A percentile compares a stretch with the other conserved stretches of the same genome.
Evolutionary conservation across 2,329 filamentous ascomycete species (phyloP).

Genomic region (Hansfordia pulvinata): DNA sequence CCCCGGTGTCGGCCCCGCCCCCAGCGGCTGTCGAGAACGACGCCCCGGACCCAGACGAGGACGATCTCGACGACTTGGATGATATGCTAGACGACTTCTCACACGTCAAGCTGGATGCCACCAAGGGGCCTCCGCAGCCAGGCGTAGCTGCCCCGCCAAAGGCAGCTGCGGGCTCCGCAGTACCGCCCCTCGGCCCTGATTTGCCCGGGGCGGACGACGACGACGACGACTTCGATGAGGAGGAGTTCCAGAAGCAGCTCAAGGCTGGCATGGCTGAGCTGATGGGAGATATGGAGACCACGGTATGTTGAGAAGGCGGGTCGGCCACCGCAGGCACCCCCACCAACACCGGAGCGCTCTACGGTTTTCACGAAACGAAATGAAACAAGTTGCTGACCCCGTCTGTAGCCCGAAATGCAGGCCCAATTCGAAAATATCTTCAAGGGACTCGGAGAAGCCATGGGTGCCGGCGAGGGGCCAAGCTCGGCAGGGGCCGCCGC

Average conservation of each 20-base stretch:
- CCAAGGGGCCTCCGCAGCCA: conserved; percentile 16
- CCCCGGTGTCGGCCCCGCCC: conserved; percentile 11
- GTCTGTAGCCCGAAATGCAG: conserved; percentile 53
- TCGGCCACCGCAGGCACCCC: conserved; percentile 2
- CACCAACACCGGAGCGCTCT: conserved; percentile 1
- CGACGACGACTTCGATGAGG: conserved; percentile 43
- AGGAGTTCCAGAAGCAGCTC: conserved; percentile 74
- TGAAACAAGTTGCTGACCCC: not conserved
- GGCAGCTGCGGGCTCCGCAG: conserved; percentile 6
- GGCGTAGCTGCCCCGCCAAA: conserved; percentile 9
- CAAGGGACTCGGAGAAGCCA: conserved; percentile 51
- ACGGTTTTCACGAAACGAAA: not conserved
- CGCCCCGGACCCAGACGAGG: conserved; percentile 82
- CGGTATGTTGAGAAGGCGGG: conserved; percentile 30
- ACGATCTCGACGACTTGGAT: conserved; percentile 83
- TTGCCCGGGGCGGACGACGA: conserved; percentile 11
- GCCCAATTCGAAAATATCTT: conserved; percentile 68
- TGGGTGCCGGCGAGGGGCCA: conserved; percentile 19
- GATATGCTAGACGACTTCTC: conserved; percentile 92
- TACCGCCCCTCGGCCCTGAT: conserved; percentile 9
- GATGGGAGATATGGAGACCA: conserved; percentile 55
- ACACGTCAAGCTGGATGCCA: conserved; percentile 41
- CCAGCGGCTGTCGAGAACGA: conserved; percentile 28
- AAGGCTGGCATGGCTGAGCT: conserved; percentile 81
- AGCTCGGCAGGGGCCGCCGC: conserved; percentile 11